phyloP scores from a whole-genome alignment of 768 basidiomycete species.

The Peribolospora kevripleyi region DNA sequence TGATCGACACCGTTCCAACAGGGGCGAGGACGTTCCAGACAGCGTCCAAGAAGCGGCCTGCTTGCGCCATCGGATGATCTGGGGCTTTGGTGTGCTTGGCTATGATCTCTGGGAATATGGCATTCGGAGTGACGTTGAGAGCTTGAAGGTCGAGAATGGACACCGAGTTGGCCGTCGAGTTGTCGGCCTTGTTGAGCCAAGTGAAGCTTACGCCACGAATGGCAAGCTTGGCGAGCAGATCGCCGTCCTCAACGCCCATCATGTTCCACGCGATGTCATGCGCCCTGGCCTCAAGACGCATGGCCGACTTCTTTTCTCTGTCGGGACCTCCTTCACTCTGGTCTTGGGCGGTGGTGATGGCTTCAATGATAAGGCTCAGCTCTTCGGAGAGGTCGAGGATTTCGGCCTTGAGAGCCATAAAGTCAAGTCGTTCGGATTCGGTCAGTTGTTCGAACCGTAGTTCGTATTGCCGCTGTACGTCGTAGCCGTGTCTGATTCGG shows the following conservation, averaged over 20 bases:
- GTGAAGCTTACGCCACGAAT: slow-evolving; percentile 51
- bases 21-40: slow-evolving; percentile 68
- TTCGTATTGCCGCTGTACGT: slow-evolving; percentile 19
- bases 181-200: slow-evolving; percentile 67
- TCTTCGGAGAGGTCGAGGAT: slow-evolving; percentile 49
- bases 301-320: slow-evolving; percentile 50
- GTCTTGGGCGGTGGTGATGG: slow-evolving; percentile 59
- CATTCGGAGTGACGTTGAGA: slow-evolving; percentile 53
- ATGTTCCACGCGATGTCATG: slow-evolving; percentile 79
- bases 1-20: slow-evolving; percentile 78
- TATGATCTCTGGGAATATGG: slow-evolving; percentile 61
- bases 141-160: slow-evolving; percentile 53
- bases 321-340: slow-evolving; percentile 24
- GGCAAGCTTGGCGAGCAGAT: slow-evolving; percentile 64
- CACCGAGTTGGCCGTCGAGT: slow-evolving; percentile 56
- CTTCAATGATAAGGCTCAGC: slow-evolving; percentile 62
- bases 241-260: slow-evolving; percentile 39
- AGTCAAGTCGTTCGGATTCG: slow-evolving; percentile 24
- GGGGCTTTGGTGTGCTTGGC: slow-evolving; percentile 29
- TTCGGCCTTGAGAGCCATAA: slow-evolving; percentile 46
- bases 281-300: slow-evolving; percentile 55
- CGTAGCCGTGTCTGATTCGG: slow-evolving; percentile 34
- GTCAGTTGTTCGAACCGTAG: slow-evolving; percentile 15
- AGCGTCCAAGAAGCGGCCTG: slow-evolving; percentile 45
- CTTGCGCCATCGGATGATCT: slow-evolving; percentile 31